A percentile compares a stretch with the other conserved stretches of the same genome.
Evolutionary conservation across 768 basidiomycete genomes (phyloP).

Genomic region (Rubroboletus satanas): DNA sequence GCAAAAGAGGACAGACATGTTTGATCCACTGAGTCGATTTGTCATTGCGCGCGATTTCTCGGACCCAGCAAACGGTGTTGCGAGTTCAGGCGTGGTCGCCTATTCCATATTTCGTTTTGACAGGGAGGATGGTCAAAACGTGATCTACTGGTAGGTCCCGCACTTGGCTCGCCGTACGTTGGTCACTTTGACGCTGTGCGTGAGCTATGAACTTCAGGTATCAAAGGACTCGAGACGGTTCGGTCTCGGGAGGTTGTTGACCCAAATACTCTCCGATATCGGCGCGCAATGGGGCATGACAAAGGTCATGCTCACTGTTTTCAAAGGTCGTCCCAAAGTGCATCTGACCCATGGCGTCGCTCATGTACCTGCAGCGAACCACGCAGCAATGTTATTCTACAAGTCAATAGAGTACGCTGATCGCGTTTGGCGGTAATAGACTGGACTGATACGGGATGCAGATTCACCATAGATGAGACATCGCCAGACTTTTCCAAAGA

Average conservation of each 20-base stretch:
- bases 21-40: slow-evolving; percentile 57
- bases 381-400: slow-evolving; percentile 50
- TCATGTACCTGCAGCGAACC: slow-evolving; percentile 39
- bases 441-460: slow-evolving; percentile 25
- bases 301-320: slow-evolving; percentile 71
- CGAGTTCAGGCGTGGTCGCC: slow-evolving; percentile 31
- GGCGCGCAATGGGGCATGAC: slow-evolving; percentile 54
- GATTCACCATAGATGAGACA: slow-evolving; percentile 50
- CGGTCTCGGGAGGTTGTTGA: slow-evolving; percentile 58
- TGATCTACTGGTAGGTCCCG: slow-evolving; percentile 66
- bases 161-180: neutral
- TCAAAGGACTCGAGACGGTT: slow-evolving; percentile 37
- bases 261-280: slow-evolving; percentile 47
- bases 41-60: slow-evolving; percentile 37
- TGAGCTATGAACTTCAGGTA: slow-evolving; percentile 79
- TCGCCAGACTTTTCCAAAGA: slow-evolving; percentile 44
- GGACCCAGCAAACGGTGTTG: slow-evolving; percentile 9
- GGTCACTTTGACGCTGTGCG: neutral
- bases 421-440: neutral
- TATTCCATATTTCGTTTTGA: slow-evolving; percentile 73
- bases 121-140: slow-evolving; percentile 51
- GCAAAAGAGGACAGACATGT: slow-evolving; percentile 57
- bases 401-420: slow-evolving; percentile 45
- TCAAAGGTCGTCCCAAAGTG: slow-evolving; percentile 51
- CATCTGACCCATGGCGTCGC: neutral